A percentile compares a stretch with the other conserved stretches of the same genome.
These are phyloP conservation scores for Ustilago loliicola DNA, from an alignment of 1,284 basidiomycete species.

Conservation along the genomic window DNA sequence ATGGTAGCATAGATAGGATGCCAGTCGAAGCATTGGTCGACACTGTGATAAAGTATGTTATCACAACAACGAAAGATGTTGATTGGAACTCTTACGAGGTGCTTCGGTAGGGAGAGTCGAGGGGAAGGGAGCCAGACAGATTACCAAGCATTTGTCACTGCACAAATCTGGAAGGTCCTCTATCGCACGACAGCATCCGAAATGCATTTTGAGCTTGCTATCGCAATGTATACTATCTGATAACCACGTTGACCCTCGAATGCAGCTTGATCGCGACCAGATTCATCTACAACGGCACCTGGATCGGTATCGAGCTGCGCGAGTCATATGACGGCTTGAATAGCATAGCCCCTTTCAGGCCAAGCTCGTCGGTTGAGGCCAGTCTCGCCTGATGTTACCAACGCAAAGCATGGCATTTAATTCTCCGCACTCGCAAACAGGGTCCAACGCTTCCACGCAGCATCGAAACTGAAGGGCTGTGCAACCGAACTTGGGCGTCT, in stretches of 20 bases:
- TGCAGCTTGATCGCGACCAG: neutral
- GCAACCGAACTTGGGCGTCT: neutral
- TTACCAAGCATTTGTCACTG: conserved; percentile 1
- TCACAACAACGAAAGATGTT: too few species aligned
- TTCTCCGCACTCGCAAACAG: conserved; percentile 1
- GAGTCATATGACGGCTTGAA: neutral
- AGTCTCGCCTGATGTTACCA: neutral
- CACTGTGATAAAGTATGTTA: too few species aligned
- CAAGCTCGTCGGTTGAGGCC: neutral
- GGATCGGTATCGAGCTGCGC: neutral
- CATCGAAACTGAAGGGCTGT: neutral
- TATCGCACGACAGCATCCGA: neutral
- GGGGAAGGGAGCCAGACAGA: neutral
- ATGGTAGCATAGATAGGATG: too few species aligned
- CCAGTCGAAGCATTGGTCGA: too few species aligned
- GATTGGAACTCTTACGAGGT: too few species aligned
- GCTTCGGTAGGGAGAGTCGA: too few species aligned
- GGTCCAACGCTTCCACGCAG: conserved; percentile 1
- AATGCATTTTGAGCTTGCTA: neutral
- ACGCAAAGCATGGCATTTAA: conserved; percentile 3
- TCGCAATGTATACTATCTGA: neutral
- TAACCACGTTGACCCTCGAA: neutral
- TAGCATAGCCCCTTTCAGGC: neutral
- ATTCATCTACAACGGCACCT: too few species aligned
- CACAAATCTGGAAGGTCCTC: too few species aligned